These are phyloP conservation scores for Athelia sp. DNA, from an alignment of 1,284 basidiomycete species.

Conservation along the genomic window DNA sequence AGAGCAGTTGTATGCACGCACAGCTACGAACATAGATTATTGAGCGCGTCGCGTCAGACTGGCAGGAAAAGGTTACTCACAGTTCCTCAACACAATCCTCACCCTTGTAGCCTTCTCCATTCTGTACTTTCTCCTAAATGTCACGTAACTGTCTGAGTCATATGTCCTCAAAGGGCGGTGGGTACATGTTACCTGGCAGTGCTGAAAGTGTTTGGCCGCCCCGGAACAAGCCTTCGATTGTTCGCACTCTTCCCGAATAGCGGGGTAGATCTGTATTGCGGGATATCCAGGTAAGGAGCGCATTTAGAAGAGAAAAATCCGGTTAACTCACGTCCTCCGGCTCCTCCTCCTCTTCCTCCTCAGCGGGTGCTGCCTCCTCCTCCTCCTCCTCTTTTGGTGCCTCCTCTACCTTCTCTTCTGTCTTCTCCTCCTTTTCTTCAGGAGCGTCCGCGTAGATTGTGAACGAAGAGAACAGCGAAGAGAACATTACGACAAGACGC, in stretches of 20 bases:
- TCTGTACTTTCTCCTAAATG: background rate
- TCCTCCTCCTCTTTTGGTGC: background rate
- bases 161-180: background rate
- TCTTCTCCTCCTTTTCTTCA: background rate
- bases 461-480: background rate
- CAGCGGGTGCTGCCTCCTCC: background rate
- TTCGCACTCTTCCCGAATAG: background rate
- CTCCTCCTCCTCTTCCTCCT: constrained; percentile 1
- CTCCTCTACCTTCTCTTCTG: background rate
- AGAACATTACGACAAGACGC: background rate
- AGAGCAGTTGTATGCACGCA: background rate
- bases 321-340: background rate
- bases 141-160: background rate
- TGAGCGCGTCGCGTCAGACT: background rate
- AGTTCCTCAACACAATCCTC: constrained; percentile 1
- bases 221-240: background rate
- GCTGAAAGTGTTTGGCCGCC: background rate
- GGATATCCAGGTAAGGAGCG: background rate
- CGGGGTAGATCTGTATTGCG: background rate
- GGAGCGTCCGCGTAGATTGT: background rate
- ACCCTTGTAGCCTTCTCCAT: background rate
- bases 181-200: background rate
- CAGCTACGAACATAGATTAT: background rate
- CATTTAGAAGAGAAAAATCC: background rate
- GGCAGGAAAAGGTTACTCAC: background rate